Evolutionary conservation across 495 filamentous ascomycete species (phyloP).

Genomic region (Aspergillus panamensis): DNA sequence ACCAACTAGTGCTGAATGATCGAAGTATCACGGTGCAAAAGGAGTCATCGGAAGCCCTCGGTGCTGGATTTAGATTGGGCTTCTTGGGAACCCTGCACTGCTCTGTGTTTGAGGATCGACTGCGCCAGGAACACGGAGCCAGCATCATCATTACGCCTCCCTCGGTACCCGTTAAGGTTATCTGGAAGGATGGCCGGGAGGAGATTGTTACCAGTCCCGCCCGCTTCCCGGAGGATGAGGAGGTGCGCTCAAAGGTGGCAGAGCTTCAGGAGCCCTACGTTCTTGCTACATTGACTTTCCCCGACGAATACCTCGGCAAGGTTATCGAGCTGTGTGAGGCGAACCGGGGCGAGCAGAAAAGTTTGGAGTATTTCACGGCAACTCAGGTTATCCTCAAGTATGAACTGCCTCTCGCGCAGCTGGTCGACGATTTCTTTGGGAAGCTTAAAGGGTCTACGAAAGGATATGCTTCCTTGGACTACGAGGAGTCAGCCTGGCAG

Average conservation of each 20-base stretch:
- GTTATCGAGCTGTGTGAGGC: slow-evolving; percentile 93
- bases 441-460: slow-evolving; percentile 89
- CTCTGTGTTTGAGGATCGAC: slow-evolving; percentile 96
- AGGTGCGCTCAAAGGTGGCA: slow-evolving; percentile 53
- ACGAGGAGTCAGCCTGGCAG: slow-evolving; percentile 90
- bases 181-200: slow-evolving; percentile 69
- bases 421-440: slow-evolving; percentile 97
- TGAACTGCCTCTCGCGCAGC: slow-evolving; percentile 75
- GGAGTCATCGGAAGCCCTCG: slow-evolving; percentile 87
- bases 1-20: slow-evolving; percentile 91
- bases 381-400: slow-evolving; percentile 96
- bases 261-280: slow-evolving; percentile 85
- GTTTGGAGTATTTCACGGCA: slow-evolving; percentile 85
- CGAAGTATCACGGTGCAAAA: slow-evolving; percentile 90
- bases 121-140: slow-evolving; percentile 90
- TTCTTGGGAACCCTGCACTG: slow-evolving; percentile 97
- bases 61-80: slow-evolving; percentile 89
- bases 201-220: slow-evolving; percentile 78
- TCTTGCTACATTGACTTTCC: slow-evolving; percentile 79
- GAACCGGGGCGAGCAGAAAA: slow-evolving; percentile 81
- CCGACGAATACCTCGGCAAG: slow-evolving; percentile 88
- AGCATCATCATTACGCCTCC: slow-evolving; percentile 97
- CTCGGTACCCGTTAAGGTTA: slow-evolving; percentile 83
- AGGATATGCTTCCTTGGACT: slow-evolving; percentile 82
- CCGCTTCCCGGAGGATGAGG: slow-evolving; percentile 75